Percentiles rank a stretch among this genome's conserved stretches.
These are phyloP conservation scores for Boletus rubescentipes DNA, from an alignment of 768 basidiomycete species.

Conservation along the genomic window DNA sequence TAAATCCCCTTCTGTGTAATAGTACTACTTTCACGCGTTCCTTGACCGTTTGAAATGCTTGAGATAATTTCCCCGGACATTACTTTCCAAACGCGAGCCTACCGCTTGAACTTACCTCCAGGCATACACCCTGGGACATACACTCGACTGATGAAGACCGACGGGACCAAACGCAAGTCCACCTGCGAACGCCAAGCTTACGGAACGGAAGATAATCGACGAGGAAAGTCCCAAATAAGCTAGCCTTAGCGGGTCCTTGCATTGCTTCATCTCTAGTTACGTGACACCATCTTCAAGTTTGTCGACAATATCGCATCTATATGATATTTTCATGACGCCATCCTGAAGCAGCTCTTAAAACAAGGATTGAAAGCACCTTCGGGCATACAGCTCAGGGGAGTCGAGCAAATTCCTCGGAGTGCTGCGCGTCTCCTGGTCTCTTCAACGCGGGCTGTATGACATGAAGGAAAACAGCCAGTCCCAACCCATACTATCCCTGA, in stretches of 20 bases:
- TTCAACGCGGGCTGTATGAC: conserved; percentile 38
- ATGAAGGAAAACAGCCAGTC: conserved; percentile 46
- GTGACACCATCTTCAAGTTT: conserved; percentile 38
- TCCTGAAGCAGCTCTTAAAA: conserved; percentile 17
- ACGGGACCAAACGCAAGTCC: background rate
- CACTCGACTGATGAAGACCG: conserved; percentile 33
- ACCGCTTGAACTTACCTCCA: conserved; percentile 46
- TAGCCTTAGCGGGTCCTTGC: conserved; percentile 35
- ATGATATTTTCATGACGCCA: conserved; percentile 42
- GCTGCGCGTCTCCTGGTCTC: conserved; percentile 38
- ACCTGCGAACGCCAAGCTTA: conserved; percentile 16
- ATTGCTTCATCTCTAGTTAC: conserved; percentile 40
- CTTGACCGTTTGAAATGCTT: conserved; percentile 44
- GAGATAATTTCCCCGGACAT: conserved; percentile 31
- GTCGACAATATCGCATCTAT: conserved; percentile 39
- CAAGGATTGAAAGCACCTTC: conserved; percentile 27
- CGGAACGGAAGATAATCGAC: conserved; percentile 38
- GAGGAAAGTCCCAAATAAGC: conserved; percentile 44
- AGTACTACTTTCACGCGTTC: conserved; percentile 39
- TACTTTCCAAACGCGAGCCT: conserved; percentile 43
- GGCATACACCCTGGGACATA: conserved; percentile 52
- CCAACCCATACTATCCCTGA: conserved; percentile 42
- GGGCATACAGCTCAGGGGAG: conserved; percentile 37
- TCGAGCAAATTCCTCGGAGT: conserved; percentile 38
- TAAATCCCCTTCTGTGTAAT: conserved; percentile 39